Evolutionary conservation across 1,284 basidiomycete species (phyloP).

Genomic region (Marasmius fiardii): DNA sequence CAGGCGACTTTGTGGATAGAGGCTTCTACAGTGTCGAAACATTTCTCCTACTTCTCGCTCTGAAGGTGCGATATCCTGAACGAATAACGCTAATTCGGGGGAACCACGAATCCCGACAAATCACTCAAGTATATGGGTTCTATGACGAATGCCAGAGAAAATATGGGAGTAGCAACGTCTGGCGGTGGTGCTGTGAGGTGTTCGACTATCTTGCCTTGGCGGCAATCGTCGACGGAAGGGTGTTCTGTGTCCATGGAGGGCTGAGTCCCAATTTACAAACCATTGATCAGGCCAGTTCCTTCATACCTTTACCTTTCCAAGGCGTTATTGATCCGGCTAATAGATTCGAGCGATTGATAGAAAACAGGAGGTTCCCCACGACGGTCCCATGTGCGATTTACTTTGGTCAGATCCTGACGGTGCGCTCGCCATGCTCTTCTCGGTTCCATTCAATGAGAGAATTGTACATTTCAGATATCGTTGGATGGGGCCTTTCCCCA

Average conservation of each 20-base stretch:
- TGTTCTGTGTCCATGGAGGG: slow-evolving; percentile 93
- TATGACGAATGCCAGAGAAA: slow-evolving; percentile 99
- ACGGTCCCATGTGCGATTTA: slow-evolving; percentile 98
- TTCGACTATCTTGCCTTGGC: slow-evolving; percentile 96
- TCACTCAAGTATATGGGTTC: slow-evolving; percentile 98
- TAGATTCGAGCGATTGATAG: slow-evolving; percentile 95
- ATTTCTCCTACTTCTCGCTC: slow-evolving; percentile 88
- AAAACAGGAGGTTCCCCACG: slow-evolving; percentile 99
- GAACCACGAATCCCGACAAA: slow-evolving; percentile 99
- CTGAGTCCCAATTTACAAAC: slow-evolving; percentile 82
- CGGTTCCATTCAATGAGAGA: not conserved
- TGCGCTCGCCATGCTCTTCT: slow-evolving; percentile 26
- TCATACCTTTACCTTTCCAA: not conserved
- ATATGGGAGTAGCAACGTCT: slow-evolving; percentile 94
- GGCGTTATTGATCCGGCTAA: not conserved
- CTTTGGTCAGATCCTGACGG: slow-evolving; percentile 99
- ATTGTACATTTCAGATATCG: slow-evolving; percentile 58
- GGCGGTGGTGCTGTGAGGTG: slow-evolving; percentile 98
- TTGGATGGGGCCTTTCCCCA: slow-evolving; percentile 95
- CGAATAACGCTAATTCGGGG: slow-evolving; percentile 96
- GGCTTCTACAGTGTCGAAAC: slow-evolving; percentile 99
- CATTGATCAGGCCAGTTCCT: slow-evolving; percentile 77
- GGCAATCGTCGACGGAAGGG: slow-evolving; percentile 93
- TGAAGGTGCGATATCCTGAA: slow-evolving; percentile 98
- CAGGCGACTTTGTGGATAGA: slow-evolving; percentile 94